A percentile compares a stretch with the other conserved stretches of the same genome.
Conservation (phyloP, 352 stramenopile species). For the Globisporangium middletonii region DNA sequence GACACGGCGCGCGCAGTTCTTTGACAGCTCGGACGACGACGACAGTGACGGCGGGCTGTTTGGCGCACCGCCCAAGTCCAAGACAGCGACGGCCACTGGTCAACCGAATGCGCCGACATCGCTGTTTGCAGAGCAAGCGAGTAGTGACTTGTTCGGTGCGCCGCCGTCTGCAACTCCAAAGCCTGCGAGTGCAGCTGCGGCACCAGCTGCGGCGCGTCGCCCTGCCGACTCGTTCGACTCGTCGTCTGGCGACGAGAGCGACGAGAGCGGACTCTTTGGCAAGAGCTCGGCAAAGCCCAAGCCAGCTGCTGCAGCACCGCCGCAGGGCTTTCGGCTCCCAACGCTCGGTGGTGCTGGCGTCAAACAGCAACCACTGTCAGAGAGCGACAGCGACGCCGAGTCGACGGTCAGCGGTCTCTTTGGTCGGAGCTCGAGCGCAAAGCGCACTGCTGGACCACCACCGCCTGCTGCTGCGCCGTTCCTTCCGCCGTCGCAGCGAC, state of each 20-base stretch:
- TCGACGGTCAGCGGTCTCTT: slow-evolving; percentile 44
- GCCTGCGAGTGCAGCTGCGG: slow-evolving; percentile 4
- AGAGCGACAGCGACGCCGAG: slow-evolving; percentile 46
- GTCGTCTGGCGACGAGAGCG: slow-evolving; percentile 18
- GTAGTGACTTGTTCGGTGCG: slow-evolving; percentile 28
- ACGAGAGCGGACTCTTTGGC: slow-evolving; percentile 19
- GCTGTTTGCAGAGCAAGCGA: slow-evolving; percentile 35
- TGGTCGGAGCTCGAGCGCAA: slow-evolving; percentile 15
- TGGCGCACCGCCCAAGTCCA: slow-evolving; percentile 23
- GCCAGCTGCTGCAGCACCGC: slow-evolving; percentile 9
- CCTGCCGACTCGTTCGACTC: slow-evolving; percentile 22
- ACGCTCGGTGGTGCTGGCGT: neutral
- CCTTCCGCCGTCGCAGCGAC: slow-evolving; percentile 11
- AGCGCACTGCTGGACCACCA: neutral
- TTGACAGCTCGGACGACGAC: slow-evolving; percentile 50
- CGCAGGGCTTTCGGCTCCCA: slow-evolving; percentile 28
- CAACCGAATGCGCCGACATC: neutral
- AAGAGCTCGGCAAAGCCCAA: slow-evolving; percentile 8
- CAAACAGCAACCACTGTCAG: slow-evolving; percentile 22
- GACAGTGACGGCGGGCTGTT: slow-evolving; percentile 63
- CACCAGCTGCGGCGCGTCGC: neutral
- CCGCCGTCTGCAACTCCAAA: neutral
- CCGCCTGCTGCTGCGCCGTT: slow-evolving; percentile 1
- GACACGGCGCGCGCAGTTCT: slow-evolving; percentile 27
- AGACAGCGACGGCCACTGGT: slow-evolving; percentile 7